These are phyloP conservation scores for Amphirosellinia nigrospora DNA, from an alignment of 495 filamentous ascomycete species.

Conservation along the genomic window DNA sequence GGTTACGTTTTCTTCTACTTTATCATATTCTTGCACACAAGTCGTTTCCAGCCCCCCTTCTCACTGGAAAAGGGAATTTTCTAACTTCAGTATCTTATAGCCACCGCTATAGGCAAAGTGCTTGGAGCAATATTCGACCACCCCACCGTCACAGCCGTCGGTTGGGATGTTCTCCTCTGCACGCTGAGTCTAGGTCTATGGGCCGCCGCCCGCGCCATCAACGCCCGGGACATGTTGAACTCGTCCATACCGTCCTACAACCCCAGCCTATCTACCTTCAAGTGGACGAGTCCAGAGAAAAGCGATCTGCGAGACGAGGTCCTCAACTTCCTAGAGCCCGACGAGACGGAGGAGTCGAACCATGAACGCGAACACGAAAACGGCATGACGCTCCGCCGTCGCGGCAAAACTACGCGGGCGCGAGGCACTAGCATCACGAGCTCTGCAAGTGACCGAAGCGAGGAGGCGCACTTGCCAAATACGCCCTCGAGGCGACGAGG, in stretches of 20 bases:
- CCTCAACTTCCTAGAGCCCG: constrained; percentile 5
- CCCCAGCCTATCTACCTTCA: constrained; percentile 14
- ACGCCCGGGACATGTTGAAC: constrained; percentile 48
- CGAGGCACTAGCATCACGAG: constrained; percentile 28
- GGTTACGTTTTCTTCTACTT: background rate
- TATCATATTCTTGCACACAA: background rate
- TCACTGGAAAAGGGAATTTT: background rate
- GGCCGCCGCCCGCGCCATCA: constrained; percentile 56
- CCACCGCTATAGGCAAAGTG: constrained; percentile 49
- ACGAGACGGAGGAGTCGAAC: background rate
- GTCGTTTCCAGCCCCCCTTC: background rate
- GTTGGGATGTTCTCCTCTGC: constrained; percentile 59
- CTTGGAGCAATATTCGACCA: constrained; percentile 51
- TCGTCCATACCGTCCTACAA: constrained; percentile 31
- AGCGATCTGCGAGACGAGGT: constrained; percentile 2
- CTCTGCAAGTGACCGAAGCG: constrained; percentile 12
- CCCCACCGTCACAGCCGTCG: constrained; percentile 55
- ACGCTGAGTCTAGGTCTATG: constrained; percentile 58
- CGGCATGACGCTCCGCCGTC: constrained; percentile 32
- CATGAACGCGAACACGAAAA: constrained; percentile 7
- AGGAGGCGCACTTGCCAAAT: background rate
- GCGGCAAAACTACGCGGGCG: constrained; percentile 2
- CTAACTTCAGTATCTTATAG: background rate
- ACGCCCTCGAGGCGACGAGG: constrained; percentile 25
- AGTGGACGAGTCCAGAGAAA: background rate